Evolutionary conservation across 345 rosid species (phyloP), one percentile per base, ranked within the genome.

Genomic region (Limnanthes douglasii): DNA sequence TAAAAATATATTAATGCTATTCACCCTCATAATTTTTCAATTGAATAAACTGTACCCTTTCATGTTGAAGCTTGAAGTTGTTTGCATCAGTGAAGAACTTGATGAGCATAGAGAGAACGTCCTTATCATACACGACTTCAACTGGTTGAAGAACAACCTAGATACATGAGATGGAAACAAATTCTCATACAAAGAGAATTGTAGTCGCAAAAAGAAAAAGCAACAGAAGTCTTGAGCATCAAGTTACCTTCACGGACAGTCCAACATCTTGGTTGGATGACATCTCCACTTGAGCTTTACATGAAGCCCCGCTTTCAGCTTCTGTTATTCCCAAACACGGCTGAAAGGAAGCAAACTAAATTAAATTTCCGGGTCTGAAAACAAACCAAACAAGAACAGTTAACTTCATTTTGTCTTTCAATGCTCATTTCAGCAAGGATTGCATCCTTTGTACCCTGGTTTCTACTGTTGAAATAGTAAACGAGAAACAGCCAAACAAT

Each of bases 71-170:
- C 43, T 64, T 60, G 56, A 73, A 63, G 34, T 66, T 69, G 42
- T 61, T 55, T 41, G 73, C 42, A 24, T 51, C 59, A 36, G 47
- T 34, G 45, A 68, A 63, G 51, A 86, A 73, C 8, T 59, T 62
- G 43, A 56, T 14, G 37, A 72, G 38, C 34, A 66, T 53, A 21
- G 18, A 50, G 45, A 68, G 43, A 54, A 73, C 71, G 19, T 54
- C 68, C 15, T 52, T 31, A 60, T 86, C 72, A 17, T 48, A 73
- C 31, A 62, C 39, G 31, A 72, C 72, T 59, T 71, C 72, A 54
- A 82, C 62, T 33, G 75, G 72, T 57, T 67, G 75, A 53, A 86
- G 60, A 39, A 47, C 54, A 37, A 58, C 79, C 97, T 86, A 60
- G 50, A 54, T 18, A 42, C 15, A 39, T 10, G 51, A 31, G 37